Evolutionary conservation across 306 rosid genomes (phyloP).

Genomic region (Cucurbita pepo): DNA sequence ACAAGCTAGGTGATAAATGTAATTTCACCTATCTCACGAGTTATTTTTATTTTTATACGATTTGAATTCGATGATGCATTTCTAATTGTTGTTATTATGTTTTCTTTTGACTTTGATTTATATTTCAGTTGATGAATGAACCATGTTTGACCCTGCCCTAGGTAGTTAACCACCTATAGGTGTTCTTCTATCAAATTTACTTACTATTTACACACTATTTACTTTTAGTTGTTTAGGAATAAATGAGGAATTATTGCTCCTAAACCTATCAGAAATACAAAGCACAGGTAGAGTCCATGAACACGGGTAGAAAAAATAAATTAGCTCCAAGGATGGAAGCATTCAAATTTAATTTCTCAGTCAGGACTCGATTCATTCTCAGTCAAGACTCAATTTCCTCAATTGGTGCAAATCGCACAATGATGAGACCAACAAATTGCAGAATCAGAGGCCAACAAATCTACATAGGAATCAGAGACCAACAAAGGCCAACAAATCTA

Average conservation of each 20-base stretch:
- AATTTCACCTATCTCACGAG: not conserved
- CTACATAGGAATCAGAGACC: too few relatives aligned
- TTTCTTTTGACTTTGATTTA: not conserved
- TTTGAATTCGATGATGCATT: not conserved
- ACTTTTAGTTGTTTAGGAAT: not conserved
- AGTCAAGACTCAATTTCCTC: not conserved
- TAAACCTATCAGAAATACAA: not conserved
- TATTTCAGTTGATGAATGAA: constrained; percentile 23
- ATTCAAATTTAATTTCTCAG: not conserved
- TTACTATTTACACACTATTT: not conserved
- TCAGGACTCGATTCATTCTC: too few relatives aligned
- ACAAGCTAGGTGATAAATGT: constrained; percentile 23
- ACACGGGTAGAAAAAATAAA: not conserved
- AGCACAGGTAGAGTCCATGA: constrained; percentile 1
- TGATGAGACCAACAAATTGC: not conserved
- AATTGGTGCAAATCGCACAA: not conserved
- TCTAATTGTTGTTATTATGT: not conserved
- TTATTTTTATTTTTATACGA: not conserved
- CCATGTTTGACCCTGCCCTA: constrained; percentile 22
- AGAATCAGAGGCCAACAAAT: too few relatives aligned
- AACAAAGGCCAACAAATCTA: too few relatives aligned
- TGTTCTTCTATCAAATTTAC: constrained; percentile 8
- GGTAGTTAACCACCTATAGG: constrained; percentile 49
- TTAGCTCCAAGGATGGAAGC: not conserved
- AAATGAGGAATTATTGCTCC: not conserved